Conservation (phyloP, 2,329 filamentous ascomycete genomes). For the Venturia effusa region DNA sequence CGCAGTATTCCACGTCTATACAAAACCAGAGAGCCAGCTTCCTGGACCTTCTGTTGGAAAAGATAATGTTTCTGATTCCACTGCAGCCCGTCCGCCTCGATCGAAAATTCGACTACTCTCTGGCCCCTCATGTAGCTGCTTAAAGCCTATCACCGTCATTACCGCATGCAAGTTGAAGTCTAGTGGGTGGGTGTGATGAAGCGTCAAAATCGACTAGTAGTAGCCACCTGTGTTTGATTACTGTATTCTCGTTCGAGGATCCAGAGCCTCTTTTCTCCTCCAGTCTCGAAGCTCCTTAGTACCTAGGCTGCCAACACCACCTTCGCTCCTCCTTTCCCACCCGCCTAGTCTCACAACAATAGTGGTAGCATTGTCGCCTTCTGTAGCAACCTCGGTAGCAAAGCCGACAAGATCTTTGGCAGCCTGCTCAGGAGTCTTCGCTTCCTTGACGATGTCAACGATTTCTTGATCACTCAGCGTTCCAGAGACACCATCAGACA, state of each 20-base stretch:
- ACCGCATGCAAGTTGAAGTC: neutral
- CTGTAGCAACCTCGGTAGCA: slow-evolving; percentile 71
- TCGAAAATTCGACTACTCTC: no score
- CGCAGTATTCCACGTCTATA: no score
- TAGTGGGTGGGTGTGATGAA: neutral
- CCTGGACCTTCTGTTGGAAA: no score
- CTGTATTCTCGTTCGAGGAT: slow-evolving; percentile 60
- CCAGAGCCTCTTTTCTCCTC: slow-evolving; percentile 65
- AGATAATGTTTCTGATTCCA: no score
- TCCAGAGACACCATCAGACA: slow-evolving; percentile 81
- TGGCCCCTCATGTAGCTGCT: no score
- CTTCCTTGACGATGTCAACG: slow-evolving; percentile 91
- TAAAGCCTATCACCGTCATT: neutral
- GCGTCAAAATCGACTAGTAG: neutral
- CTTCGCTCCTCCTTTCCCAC: slow-evolving; percentile 64
- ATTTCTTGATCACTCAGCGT: slow-evolving; percentile 87
- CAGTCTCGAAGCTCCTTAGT: slow-evolving; percentile 88
- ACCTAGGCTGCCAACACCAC: slow-evolving; percentile 76
- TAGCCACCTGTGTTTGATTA: neutral
- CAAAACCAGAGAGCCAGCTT: no score
- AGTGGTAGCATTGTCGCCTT: slow-evolving; percentile 54
- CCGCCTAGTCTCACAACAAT: slow-evolving; percentile 52
- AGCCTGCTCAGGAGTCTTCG: slow-evolving; percentile 78
- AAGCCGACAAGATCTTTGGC: slow-evolving; percentile 71
- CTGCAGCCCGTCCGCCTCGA: no score